phyloP scores from a whole-genome alignment of 2,329 filamentous ascomycete species.

The Aspergillus puulaauensis region DNA sequence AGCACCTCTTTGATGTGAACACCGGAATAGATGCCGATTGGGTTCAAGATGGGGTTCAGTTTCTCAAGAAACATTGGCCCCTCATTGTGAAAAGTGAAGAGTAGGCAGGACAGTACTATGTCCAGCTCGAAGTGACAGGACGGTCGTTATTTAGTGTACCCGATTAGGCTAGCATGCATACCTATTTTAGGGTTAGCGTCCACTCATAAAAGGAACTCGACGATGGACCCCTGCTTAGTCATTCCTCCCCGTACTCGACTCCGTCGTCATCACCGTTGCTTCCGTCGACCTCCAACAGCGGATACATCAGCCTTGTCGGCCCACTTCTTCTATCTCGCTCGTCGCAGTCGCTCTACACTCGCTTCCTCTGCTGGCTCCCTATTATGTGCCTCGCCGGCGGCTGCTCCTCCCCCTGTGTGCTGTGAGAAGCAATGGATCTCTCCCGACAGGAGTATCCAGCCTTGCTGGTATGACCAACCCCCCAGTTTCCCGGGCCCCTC shows the following conservation, averaged over 20 bases:
- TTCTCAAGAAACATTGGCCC: too few relatives aligned
- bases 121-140: too few relatives aligned
- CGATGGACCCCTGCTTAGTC: conserved; percentile 7
- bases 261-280: conserved; percentile 14
- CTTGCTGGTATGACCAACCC: conserved; percentile 71
- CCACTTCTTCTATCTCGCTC: conserved; percentile 9
- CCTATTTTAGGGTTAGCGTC: background rate
- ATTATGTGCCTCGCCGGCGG: conserved; percentile 34
- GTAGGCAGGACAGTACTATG: too few relatives aligned
- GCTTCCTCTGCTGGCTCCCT: conserved; percentile 18
- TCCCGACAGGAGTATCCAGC: conserved; percentile 88
- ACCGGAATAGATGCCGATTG: too few relatives aligned
- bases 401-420: conserved; percentile 19
- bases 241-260: conserved; percentile 4
- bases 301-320: conserved; percentile 1
- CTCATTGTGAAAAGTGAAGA: too few relatives aligned
- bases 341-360: conserved; percentile 14
- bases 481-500: background rate
- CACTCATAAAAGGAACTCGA: background rate
- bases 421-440: conserved; percentile 62
- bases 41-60: too few relatives aligned
- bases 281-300: conserved; percentile 9
- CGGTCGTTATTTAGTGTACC: background rate
- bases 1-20: too few relatives aligned
- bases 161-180: background rate